Percentiles rank a stretch among this genome's conserved stretches.
These are phyloP conservation scores for Clonostachys rosea DNA, from an alignment of 2,329 filamentous ascomycete species.

Conservation along the genomic window DNA sequence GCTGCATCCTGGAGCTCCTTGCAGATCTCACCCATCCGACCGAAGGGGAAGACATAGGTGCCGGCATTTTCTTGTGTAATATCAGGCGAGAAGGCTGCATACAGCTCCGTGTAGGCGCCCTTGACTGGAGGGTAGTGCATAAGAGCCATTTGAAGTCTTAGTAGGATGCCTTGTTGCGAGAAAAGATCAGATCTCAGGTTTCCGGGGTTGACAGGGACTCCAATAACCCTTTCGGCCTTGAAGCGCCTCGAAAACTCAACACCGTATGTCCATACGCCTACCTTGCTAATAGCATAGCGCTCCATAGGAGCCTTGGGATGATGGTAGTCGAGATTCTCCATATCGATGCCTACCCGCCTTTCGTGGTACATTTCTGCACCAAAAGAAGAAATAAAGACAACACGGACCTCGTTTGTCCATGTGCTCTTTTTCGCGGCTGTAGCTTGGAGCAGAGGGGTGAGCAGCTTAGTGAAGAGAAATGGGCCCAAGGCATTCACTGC, in stretches of 20 bases:
- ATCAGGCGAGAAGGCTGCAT: conserved; percentile 35
- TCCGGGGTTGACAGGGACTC: conserved; percentile 24
- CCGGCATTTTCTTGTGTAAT: conserved; percentile 25
- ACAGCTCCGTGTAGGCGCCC: conserved; percentile 44
- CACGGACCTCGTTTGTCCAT: conserved; percentile 8
- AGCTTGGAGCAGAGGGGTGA: conserved; percentile 21
- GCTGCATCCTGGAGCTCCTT: conserved; percentile 13
- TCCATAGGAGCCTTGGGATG: conserved; percentile 4
- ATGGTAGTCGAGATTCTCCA: conserved; percentile 14
- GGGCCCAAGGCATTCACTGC: conserved; percentile 28
- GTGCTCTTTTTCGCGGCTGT: conserved; percentile 19
- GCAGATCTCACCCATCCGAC: conserved; percentile 18
- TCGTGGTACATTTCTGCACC: conserved; percentile 5
- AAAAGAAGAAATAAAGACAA: conserved; percentile 10
- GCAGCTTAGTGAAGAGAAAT: conserved; percentile 27
- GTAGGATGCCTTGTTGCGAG: conserved; percentile 9
- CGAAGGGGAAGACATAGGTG: conserved; percentile 7
- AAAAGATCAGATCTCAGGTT: conserved; percentile 24
- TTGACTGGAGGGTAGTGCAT: conserved; percentile 18
- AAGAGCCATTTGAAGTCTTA: conserved; percentile 5
- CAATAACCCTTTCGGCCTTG: conserved; percentile 11
- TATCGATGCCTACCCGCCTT: conserved; percentile 8
- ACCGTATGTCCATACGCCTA: conserved; percentile 10
- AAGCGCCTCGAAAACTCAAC: conserved; percentile 14
- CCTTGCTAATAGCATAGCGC: conserved; percentile 15